Conservation (phyloP, 768 basidiomycete genomes). For the Termitomyces sp. region DNA sequence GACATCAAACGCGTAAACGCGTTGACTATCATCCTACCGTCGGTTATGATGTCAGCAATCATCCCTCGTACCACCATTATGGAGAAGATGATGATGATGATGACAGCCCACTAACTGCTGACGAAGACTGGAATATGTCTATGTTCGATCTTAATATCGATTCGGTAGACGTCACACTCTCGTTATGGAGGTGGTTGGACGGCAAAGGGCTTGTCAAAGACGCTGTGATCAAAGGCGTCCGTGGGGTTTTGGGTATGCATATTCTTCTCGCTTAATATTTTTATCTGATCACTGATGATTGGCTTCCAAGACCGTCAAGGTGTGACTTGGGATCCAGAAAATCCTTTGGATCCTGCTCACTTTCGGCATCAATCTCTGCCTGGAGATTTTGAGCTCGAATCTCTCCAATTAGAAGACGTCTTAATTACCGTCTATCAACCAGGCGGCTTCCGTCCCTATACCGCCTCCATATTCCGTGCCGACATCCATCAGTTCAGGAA, state of each 20-base stretch:
- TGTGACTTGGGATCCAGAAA: conserved; percentile 81
- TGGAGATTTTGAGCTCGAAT: conserved; percentile 92
- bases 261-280: neutral
- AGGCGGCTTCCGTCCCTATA: conserved; percentile 86
- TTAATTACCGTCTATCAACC: conserved; percentile 95
- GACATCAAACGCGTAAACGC: conserved; percentile 15
- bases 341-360: conserved; percentile 73
- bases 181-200: conserved; percentile 89
- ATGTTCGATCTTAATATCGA: conserved; percentile 94
- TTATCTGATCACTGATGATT: neutral
- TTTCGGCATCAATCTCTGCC: conserved; percentile 72
- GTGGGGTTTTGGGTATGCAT: conserved; percentile 81
- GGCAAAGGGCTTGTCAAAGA: conserved; percentile 92
- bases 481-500: conserved; percentile 82
- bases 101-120: conserved; percentile 14
- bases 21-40: conserved; percentile 54
- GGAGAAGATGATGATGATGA: conserved; percentile 61
- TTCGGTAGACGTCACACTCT: conserved; percentile 92
- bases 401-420: conserved; percentile 87
- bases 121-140: conserved; percentile 72
- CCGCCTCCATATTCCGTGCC: conserved; percentile 90
- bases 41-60: conserved; percentile 75
- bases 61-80: conserved; percentile 63
- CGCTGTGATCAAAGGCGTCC: conserved; percentile 90
- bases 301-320: conserved; percentile 73